Percentiles rank a stretch among this genome's conserved stretches.
phyloP scores from a whole-genome alignment of 1,284 basidiomycete genomes.

The Somion occarium region DNA sequence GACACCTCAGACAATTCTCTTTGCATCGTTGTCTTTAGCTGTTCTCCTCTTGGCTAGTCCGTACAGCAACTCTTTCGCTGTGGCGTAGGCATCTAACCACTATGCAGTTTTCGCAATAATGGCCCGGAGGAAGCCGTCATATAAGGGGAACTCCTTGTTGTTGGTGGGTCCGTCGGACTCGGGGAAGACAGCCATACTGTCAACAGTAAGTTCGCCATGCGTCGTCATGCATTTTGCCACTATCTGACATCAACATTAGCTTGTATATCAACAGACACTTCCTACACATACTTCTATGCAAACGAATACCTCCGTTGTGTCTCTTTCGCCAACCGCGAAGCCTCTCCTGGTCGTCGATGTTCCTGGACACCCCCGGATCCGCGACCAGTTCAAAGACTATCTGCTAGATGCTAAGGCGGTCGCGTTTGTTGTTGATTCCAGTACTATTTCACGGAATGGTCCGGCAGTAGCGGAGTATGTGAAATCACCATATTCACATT shows the following conservation, averaged over 20 bases:
- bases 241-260: constrained; percentile 32
- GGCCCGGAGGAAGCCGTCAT: constrained; percentile 37
- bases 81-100: constrained; percentile 7
- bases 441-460: constrained; percentile 68
- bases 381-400: constrained; percentile 65
- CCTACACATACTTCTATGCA: constrained; percentile 74
- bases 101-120: constrained; percentile 32
- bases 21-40: constrained; percentile 22
- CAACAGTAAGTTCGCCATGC: constrained; percentile 37
- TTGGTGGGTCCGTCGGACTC: constrained; percentile 67
- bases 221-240: constrained; percentile 24
- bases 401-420: constrained; percentile 56
- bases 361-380: constrained; percentile 73
- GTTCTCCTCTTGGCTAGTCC: constrained; percentile 22
- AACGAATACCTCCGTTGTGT: constrained; percentile 49
- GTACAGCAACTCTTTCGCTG: constrained; percentile 8
- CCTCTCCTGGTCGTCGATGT: constrained; percentile 59
- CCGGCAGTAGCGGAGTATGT: constrained; percentile 70
- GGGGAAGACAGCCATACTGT: constrained; percentile 71
- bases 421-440: constrained; percentile 74
- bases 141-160: constrained; percentile 53
- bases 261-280: constrained; percentile 57
- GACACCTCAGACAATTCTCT: constrained; percentile 20
- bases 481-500: not conserved
- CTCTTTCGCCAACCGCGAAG: constrained; percentile 34